Evolutionary conservation across 2,329 filamentous ascomycete species (phyloP).

Genomic region (Dactylellina haptotyla): DNA sequence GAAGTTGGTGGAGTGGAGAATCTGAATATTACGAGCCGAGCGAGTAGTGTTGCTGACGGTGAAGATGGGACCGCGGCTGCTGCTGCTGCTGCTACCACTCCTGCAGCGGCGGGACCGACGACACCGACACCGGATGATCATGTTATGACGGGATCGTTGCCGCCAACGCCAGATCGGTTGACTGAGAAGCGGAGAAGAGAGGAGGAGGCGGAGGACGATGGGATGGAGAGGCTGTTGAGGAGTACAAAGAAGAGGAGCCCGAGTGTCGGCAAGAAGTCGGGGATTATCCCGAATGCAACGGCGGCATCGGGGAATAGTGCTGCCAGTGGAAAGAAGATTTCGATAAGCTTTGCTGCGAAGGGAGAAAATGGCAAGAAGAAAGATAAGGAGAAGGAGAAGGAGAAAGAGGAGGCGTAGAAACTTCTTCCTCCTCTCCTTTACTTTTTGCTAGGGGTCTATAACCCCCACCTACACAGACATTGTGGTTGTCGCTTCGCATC

Average conservation of each 20-base stretch:
- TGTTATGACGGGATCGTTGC: slow-evolving; percentile 59
- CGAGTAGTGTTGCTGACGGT: slow-evolving; percentile 34
- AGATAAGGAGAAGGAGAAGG: slow-evolving; percentile 22
- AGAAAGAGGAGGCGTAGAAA: slow-evolving; percentile 5
- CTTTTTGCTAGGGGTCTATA: not conserved
- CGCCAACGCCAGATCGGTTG: slow-evolving; percentile 75
- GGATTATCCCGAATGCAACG: not conserved
- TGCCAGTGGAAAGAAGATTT: slow-evolving; percentile 57
- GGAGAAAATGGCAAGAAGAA: slow-evolving; percentile 49
- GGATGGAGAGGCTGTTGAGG: slow-evolving; percentile 80
- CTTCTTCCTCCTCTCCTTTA: not conserved
- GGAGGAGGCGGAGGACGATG: slow-evolving; percentile 88
- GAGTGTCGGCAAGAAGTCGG: slow-evolving; percentile 39
- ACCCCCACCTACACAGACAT: too few relatives aligned
- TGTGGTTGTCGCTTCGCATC: too few relatives aligned
- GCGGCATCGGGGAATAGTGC: slow-evolving; percentile 53
- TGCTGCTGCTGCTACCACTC: not conserved
- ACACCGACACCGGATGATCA: slow-evolving; percentile 23
- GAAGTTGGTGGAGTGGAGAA: slow-evolving; percentile 41
- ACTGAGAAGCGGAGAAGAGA: slow-evolving; percentile 84
- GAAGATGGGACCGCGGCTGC: slow-evolving; percentile 5
- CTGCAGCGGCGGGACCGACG: slow-evolving; percentile 6
- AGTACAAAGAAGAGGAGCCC: slow-evolving; percentile 56
- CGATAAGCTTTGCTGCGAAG: slow-evolving; percentile 55
- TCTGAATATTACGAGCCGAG: slow-evolving; percentile 39